These are phyloP conservation scores for Schwanniomyces yamadae DNA, from an alignment of 805 yeast genomes.

Conservation along the genomic window DNA sequence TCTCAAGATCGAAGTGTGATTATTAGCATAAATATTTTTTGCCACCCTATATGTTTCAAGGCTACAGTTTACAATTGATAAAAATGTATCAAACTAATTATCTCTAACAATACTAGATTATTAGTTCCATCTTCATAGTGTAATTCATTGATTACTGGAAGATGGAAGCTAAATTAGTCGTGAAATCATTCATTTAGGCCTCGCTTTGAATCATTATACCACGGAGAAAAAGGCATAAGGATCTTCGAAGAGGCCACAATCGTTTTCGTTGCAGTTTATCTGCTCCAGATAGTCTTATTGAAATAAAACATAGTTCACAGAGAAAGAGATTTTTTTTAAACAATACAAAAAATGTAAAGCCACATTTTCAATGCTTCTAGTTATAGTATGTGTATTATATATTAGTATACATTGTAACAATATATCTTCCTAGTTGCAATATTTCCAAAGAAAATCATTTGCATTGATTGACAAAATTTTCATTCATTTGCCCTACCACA, in stretches of 20 bases:
- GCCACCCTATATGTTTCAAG: too few relatives aligned
- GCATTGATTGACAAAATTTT: background rate
- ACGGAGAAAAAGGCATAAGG: slow-evolving; percentile 34
- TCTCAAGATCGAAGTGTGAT: too few relatives aligned
- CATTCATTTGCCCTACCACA: background rate
- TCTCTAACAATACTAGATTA: slow-evolving; percentile 17
- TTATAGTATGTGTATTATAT: background rate
- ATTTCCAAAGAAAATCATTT: background rate
- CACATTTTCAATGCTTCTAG: too few relatives aligned
- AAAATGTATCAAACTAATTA: slow-evolving; percentile 33
- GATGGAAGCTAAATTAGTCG: slow-evolving; percentile 17
- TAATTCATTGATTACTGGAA: slow-evolving; percentile 11
- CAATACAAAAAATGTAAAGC: too few relatives aligned
- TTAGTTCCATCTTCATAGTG: slow-evolving; percentile 29
- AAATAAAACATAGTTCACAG: too few relatives aligned
- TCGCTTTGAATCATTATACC: slow-evolving; percentile 50
- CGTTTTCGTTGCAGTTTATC: too few relatives aligned
- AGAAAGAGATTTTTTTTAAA: too few relatives aligned
- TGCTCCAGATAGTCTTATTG: too few relatives aligned
- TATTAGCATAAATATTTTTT: too few relatives aligned
- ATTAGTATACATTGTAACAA: background rate
- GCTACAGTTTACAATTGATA: background rate
- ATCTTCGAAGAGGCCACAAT: slow-evolving; percentile 53
- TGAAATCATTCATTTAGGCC: slow-evolving; percentile 36
- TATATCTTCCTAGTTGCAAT: background rate